Base-by-base conservation (phyloP, 345 rosid genomes). In the Ailanthus altissimus region DNA sequence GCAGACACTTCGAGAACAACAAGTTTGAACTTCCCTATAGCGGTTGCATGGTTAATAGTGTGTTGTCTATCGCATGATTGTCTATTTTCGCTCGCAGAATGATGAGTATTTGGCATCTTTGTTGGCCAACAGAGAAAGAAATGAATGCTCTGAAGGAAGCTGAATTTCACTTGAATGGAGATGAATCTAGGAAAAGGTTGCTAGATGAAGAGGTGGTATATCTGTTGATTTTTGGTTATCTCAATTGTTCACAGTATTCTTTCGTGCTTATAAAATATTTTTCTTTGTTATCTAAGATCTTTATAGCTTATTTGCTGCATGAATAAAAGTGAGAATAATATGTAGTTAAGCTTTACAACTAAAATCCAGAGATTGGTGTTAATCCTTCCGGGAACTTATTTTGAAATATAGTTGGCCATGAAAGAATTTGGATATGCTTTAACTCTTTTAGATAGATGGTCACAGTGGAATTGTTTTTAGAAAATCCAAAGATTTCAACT, bases 101-200 rank as follows among this genome's bases (percentile, higher is more conserved):
- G 68, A 80, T 66, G 86, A 84, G 67, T 86, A 86, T 78, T 77
- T 81, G 70, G 81, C 81, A 13, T 83, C 88, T 62, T 74, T 88
- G 70, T 67, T 76, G 71, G 82, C 86, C 74, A 86, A 86, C 59
- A 80, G 80, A 78, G 68, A 88, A 80, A 66, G 91, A 88, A 79
- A 70, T 14, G 5, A 76, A 36, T 72, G 77, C 75, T 57, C 51
- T 36, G 23, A 80, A 81, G 78, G 76, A 81, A 76, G 80, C 77
- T 81, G 88, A 81, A 78, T 26, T 74, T 70, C 28, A 11, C 60
- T 43, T 51, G 40, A 85, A 60, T 40, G 75, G 80, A 65, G 80
- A 72, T 75, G 80, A 61, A 82, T 75, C 81, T 72, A 57, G 11
- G 74, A 79, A 73, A 38, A 74, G 67, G 67, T 66, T 67, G 66